phyloP scores from a whole-genome alignment of 495 filamentous ascomycete species.

The Xylaria telfairii region DNA sequence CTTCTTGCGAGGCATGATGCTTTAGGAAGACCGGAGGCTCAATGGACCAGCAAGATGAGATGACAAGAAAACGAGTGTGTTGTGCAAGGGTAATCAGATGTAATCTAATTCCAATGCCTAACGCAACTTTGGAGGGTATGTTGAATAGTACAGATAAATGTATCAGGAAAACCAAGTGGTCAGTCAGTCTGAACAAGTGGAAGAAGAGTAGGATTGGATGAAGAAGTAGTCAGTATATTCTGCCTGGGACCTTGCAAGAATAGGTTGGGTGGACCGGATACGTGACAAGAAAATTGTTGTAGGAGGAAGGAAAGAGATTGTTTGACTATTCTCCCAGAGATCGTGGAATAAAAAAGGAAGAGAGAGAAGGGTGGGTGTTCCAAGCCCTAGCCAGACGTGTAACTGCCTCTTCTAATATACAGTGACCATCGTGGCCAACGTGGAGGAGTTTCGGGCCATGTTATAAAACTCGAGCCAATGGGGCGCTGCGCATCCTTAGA shows the following conservation, averaged over 20 bases:
- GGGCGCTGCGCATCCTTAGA: not conserved
- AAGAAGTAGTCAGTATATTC: not conserved
- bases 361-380: not conserved
- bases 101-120: not conserved
- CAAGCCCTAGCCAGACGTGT: not conserved
- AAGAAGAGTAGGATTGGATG: not conserved
- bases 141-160: not conserved
- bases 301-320: not conserved
- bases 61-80: not conserved
- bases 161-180: not conserved
- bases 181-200: not conserved
- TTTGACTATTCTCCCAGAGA: not conserved
- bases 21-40: not conserved
- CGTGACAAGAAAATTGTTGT: not conserved
- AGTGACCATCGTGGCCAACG: not conserved
- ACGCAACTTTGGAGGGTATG: not conserved
- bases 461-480: not conserved
- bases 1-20: conserved; percentile 1
- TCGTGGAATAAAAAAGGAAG: not conserved
- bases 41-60: not conserved
- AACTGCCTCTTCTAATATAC: not conserved
- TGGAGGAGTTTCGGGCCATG: not conserved
- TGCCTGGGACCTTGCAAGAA: not conserved
- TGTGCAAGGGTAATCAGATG: not conserved
- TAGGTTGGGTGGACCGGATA: not conserved